These are phyloP conservation scores for Fomitopsis schrenkii DNA, from an alignment of 1,284 basidiomycete species.

Conservation along the genomic window DNA sequence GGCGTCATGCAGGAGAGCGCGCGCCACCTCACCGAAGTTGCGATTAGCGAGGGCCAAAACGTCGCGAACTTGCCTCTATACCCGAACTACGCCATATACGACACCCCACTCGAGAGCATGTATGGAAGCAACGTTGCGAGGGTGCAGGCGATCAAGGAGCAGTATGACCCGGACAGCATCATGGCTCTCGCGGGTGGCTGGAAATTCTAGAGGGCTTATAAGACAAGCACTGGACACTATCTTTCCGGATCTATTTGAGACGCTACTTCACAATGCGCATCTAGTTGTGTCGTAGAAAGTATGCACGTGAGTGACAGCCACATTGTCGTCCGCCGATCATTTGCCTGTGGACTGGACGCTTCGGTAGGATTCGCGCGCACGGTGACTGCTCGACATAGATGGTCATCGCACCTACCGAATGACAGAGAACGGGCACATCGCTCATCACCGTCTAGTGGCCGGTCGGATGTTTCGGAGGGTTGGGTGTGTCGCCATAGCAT, in stretches of 20 bases:
- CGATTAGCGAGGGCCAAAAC: slow-evolving; percentile 40
- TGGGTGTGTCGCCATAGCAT: no score
- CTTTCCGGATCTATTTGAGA: no score
- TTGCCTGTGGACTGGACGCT: no score
- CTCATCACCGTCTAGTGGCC: no score
- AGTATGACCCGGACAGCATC: slow-evolving; percentile 45
- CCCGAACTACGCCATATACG: slow-evolving; percentile 45
- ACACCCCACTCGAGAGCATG: slow-evolving; percentile 39
- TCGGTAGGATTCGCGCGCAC: no score
- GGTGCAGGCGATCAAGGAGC: slow-evolving; percentile 35
- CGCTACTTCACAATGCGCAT: no score
- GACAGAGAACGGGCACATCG: background rate
- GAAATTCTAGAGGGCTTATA: slow-evolving; percentile 21
- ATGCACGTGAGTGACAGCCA: no score
- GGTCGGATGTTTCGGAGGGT: no score
- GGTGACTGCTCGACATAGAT: background rate
- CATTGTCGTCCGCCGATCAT: no score
- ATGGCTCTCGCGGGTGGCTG: slow-evolving; percentile 60
- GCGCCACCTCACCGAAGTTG: slow-evolving; percentile 32
- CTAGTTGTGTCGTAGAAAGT: no score
- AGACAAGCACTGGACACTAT: no score
- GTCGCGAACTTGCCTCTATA: slow-evolving; percentile 35
- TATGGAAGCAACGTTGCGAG: slow-evolving; percentile 44
- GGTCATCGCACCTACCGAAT: background rate
- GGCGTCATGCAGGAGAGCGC: slow-evolving; percentile 36